phyloP scores from a whole-genome alignment of 1,139 yeast species.

The Lizanozyma gosingica region DNA sequence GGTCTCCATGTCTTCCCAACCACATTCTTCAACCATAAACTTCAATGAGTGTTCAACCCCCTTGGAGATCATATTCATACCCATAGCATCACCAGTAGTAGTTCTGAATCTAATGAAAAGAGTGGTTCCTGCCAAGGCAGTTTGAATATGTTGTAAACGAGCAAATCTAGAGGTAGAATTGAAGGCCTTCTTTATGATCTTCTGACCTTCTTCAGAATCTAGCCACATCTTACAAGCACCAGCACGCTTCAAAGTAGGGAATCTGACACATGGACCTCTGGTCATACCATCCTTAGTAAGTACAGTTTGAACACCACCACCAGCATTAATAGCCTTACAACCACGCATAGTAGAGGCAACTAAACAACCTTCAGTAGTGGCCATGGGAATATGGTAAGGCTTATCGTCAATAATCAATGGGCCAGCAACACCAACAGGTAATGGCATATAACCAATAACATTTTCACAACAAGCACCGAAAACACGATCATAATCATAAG shows the following conservation, averaged over 20 bases:
- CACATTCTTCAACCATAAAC: conserved; percentile 80
- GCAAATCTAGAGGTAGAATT: conserved; percentile 97
- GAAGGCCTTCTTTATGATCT: conserved; percentile 75
- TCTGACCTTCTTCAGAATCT: conserved; percentile 91
- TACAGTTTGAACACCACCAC: conserved; percentile 92
- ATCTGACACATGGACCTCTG: conserved; percentile 95
- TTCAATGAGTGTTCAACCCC: conserved; percentile 88
- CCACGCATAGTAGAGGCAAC: conserved; percentile 99
- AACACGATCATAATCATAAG: conserved; percentile 91
- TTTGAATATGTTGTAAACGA: conserved; percentile 78
- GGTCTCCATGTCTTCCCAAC: conserved; percentile 89
- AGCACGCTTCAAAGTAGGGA: conserved; percentile 73
- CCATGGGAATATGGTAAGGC: conserved; percentile 92
- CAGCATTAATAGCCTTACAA: conserved; percentile 94
- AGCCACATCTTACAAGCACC: conserved; percentile 95
- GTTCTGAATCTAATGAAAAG: conserved; percentile 88
- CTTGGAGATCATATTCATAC: conserved; percentile 99
- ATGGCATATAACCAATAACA: conserved; percentile 91
- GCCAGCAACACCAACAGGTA: conserved; percentile 97
- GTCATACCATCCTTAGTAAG: conserved; percentile 97
- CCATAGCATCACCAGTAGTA: conserved; percentile 99
- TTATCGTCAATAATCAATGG: conserved; percentile 86
- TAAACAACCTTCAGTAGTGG: conserved; percentile 97
- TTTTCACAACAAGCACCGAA: conserved; percentile 99
- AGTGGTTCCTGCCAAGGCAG: conserved; percentile 92